Evolutionary conservation across 768 basidiomycete genomes (phyloP), one percentile per base, ranked within the genome.

Genomic region (Pulveroboletus sp.): DNA sequence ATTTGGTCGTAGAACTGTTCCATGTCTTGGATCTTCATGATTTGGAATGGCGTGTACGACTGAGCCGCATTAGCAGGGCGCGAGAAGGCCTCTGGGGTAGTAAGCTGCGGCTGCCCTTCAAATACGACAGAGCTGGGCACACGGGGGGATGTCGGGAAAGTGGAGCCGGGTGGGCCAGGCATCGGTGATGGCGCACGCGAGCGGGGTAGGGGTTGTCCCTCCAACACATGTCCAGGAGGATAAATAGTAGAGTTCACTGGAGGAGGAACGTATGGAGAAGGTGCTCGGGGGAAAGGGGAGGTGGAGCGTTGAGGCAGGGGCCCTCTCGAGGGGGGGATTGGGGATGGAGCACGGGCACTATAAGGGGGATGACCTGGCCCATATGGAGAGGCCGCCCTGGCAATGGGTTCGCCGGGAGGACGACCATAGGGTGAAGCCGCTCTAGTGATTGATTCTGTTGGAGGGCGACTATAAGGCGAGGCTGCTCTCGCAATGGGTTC

Each of bases 11-110:
- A 75, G 57, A 90, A 78, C 24, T 81, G 80, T 32, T 90, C 85
- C 86, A 92, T 84, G 36, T 88, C 82, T 58, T 83, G 78, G 43
- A 91, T 73, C 67, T 82, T 86, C 72, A 83, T 81, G 4, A 76
- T 69, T 12, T 81, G 80, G 62, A 92, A 92, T 27, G 80, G 78
- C 0, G 81, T 77, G 66, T 83, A 92, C 7, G 84, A 70, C 52
- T 80, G 78, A 17, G 79, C 76, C 30, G 76, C 76, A 59, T 86
- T 89, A 38, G 85, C 76, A 14, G 84, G 82, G 39, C 89, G 83
- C 11, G 76, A 78, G 71, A 90, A 90, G 43, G 82, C 84, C 57
- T 86, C 85, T 1, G 88, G 88, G 2, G 81, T 74, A 40, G 76
- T 67, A 15, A 83, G 69, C 49, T 82, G 79, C n/a, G n/a, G n/a